Evolutionary conservation across 2,329 filamentous ascomycete species (phyloP).

Genomic region (Trematosphaeria pertusa): DNA sequence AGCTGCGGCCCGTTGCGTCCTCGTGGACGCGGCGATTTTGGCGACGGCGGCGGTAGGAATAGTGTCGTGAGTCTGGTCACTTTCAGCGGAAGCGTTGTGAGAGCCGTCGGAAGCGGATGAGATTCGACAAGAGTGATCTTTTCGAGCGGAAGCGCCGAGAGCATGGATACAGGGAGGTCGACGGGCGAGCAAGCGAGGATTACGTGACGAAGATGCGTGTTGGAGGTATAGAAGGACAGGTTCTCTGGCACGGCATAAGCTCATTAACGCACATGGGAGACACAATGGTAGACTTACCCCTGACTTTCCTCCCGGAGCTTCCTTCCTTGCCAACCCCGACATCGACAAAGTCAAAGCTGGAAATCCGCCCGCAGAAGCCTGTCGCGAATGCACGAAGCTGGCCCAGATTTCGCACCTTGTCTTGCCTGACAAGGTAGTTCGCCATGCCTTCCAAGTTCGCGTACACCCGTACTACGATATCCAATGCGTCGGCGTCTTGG

Average conservation of each 20-base stretch:
- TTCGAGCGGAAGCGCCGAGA: conserved; percentile 40
- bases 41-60: conserved; percentile 38
- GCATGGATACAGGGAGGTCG: conserved; percentile 38
- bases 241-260: conserved; percentile 35
- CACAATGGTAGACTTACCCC: conserved; percentile 28
- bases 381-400: conserved; percentile 45
- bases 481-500: conserved; percentile 43
- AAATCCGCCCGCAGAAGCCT: conserved; percentile 45
- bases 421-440: conserved; percentile 44
- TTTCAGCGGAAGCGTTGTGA: conserved; percentile 39
- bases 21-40: conserved; percentile 30
- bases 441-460: conserved; percentile 47
- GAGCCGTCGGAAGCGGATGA: conserved; percentile 32
- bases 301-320: conserved; percentile 39
- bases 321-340: conserved; percentile 47
- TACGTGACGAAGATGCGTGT: conserved; percentile 44
- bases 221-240: conserved; percentile 42
- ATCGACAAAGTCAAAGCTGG: conserved; percentile 46
- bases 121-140: conserved; percentile 45
- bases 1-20: conserved; percentile 36
- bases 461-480: conserved; percentile 45
- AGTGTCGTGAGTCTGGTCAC: conserved; percentile 34
- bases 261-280: background rate
- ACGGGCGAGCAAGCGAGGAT: conserved; percentile 42
- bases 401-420: conserved; percentile 44